Conservation (phyloP, 2,329 filamentous ascomycete genomes). For the Aspergillus eucalypticola region DNA sequence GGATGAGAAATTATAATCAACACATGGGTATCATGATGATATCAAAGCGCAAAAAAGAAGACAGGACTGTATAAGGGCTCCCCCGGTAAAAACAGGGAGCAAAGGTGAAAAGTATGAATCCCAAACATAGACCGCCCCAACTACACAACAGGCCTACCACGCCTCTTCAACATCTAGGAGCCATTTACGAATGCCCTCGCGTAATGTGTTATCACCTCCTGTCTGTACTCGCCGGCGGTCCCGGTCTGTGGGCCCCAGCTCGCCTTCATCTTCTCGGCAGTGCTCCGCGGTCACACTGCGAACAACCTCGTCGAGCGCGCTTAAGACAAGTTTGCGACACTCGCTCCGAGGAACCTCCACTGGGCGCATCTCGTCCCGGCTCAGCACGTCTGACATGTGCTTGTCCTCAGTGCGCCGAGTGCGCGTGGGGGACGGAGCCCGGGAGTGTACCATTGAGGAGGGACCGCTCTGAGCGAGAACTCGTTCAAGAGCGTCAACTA, state of each 20-base stretch:
- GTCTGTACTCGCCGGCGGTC: conserved; percentile 36
- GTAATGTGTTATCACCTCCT: conserved; percentile 52
- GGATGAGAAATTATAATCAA: conserved; percentile 14
- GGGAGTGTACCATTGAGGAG: conserved; percentile 44
- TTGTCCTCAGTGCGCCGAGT: conserved; percentile 35
- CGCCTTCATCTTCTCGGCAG: conserved; percentile 42
- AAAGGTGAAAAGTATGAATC: background rate
- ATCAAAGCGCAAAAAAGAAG: conserved; percentile 12
- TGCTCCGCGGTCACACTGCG: conserved; percentile 55
- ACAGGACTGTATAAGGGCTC: background rate
- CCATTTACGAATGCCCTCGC: conserved; percentile 60
- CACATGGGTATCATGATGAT: conserved; percentile 30
- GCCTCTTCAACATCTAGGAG: conserved; percentile 52
- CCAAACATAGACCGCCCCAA: conserved; percentile 1
- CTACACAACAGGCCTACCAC: conserved; percentile 29
- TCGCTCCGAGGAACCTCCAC: conserved; percentile 53
- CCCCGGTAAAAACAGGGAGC: background rate
- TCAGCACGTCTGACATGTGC: conserved; percentile 21
- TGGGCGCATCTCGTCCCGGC: conserved; percentile 33
- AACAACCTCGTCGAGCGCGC: conserved; percentile 59
- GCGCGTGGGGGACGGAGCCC: conserved; percentile 44
- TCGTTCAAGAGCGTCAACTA: conserved; percentile 60
- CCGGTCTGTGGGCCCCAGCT: conserved; percentile 33
- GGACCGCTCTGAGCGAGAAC: conserved; percentile 50
- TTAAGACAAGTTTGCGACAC: conserved; percentile 57